Evolutionary conservation across 2,329 filamentous ascomycete genomes (phyloP).

Genomic region (Sclerotinia nivalis): DNA sequence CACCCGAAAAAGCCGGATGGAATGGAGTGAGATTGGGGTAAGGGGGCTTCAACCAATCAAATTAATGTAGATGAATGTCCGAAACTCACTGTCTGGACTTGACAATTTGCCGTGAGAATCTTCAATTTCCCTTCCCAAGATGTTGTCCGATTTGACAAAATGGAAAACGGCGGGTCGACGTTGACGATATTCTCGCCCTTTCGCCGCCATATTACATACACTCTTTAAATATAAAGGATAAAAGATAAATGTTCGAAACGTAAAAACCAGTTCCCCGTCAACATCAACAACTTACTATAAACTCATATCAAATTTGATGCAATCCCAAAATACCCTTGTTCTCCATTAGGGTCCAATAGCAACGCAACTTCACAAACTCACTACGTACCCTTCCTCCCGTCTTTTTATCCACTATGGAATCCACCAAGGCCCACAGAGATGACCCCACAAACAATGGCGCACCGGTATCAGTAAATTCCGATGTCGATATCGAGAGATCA

Average conservation of each 20-base stretch:
- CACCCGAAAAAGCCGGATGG: not conserved
- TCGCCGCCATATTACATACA: not conserved
- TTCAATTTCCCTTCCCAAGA: not conserved
- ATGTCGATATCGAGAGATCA: slow-evolving; percentile 8
- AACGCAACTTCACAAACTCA: not conserved
- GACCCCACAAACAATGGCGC: not conserved
- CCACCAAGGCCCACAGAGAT: not conserved
- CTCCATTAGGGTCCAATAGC: not conserved
- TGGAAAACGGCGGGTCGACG: not conserved
- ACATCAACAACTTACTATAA: not conserved
- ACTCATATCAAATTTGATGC: not conserved
- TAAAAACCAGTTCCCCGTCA: not conserved
- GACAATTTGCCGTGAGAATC: not conserved
- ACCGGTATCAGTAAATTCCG: not conserved
- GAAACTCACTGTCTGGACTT: not conserved
- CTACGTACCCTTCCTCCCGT: no score
- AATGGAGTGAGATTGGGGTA: not conserved
- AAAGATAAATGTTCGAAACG: not conserved
- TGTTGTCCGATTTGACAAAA: not conserved
- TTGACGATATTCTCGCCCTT: not conserved
- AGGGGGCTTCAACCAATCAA: not conserved
- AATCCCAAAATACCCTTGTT: not conserved
- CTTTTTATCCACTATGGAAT: slow-evolving; percentile 8
- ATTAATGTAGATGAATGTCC: no score
- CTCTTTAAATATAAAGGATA: not conserved